Base-by-base conservation (phyloP, 768 basidiomycete species). In the Termitomyces sp. region DNA sequence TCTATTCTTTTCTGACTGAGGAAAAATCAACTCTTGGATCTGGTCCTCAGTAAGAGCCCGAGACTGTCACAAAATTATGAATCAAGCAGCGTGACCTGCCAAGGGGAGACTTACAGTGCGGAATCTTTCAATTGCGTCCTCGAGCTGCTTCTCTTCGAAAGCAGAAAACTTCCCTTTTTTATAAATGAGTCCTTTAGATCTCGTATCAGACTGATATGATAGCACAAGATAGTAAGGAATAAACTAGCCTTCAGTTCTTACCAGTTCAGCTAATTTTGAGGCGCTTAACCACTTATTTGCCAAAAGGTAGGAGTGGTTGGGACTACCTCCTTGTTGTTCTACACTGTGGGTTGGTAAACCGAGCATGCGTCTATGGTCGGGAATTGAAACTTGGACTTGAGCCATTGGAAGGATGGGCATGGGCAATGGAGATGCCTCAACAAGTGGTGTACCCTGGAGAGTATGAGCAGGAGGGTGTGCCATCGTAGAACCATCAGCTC, bases 101-200 rank as follows among this genome's bases (percentile, higher is more conserved):
- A 41, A 31, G 47, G 19, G 30, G 21, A 54, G 53, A 48, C 84
- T 48, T 63, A 88, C 89, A 19, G 68, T 62, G 53, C 79, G 78
- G 66, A 85, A 91, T 9, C 71, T 68, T 55, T 86, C 83, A 37
- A 93, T 83, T 7, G 89, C 90, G 14, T 70, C 68, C 60, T 72
- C 77, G 1, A 92, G 69, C 59, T 85, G 85, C 26, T 83, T 77
- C 56, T 85, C 87, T 64, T 94, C 91, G 42, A 84, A 83, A 0
- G 85, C 81, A 26, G 89, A 91, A 64, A 94, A 94, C 66, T 90
- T 92, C 14, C 91, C 91, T 69, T 91, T 91, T 72, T 87, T 91
- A 68, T 90, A 92, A 2, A 89, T 79, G n/a, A 93, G 79, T 33
- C 89, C 90, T 92, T 10, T 33, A 56, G 23, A 58, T 45, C 1